Evolutionary conservation across 108 stramenopile genomes (phyloP).

Genomic region (Cyclotella distinguenda): DNA sequence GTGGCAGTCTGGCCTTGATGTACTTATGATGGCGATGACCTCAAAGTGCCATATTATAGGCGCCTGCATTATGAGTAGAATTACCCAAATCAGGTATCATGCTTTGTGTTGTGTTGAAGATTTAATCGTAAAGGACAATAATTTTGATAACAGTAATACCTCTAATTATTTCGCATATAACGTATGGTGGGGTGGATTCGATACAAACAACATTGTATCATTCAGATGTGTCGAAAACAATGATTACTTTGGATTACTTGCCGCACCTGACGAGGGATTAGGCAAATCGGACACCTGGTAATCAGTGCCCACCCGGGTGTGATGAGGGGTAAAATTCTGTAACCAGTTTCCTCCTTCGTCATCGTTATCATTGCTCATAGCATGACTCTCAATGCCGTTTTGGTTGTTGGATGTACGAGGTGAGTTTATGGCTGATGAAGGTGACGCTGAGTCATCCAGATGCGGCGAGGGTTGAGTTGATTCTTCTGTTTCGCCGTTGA

Average conservation of each 20-base stretch:
- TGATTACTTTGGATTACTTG: not conserved
- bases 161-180: too few species aligned
- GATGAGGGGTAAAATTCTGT: conserved; percentile 21
- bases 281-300: conserved; percentile 37
- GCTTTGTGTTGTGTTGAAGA: not conserved
- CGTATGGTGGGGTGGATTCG: too few species aligned
- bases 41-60: not conserved
- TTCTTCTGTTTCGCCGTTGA: not conserved
- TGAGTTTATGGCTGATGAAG: not conserved
- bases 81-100: too few species aligned
- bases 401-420: not conserved
- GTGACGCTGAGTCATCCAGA: too few species aligned
- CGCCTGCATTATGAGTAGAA: not conserved
- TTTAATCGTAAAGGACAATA: too few species aligned
- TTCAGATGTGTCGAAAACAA: not conserved
- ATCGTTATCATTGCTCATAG: not conserved
- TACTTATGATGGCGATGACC: conserved; percentile 6
- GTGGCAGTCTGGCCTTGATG: conserved; percentile 25
- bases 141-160: too few species aligned
- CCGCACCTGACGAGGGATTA: not conserved
- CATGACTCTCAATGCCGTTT: not conserved
- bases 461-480: too few species aligned
- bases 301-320: conserved; percentile 22
- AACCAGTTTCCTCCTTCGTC: conserved; percentile 24
- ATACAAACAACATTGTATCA: not conserved